A percentile compares a stretch with the other conserved stretches of the same genome.
phyloP scores from a whole-genome alignment of 2,329 filamentous ascomycete species.

The Microsporum ferrugineum region DNA sequence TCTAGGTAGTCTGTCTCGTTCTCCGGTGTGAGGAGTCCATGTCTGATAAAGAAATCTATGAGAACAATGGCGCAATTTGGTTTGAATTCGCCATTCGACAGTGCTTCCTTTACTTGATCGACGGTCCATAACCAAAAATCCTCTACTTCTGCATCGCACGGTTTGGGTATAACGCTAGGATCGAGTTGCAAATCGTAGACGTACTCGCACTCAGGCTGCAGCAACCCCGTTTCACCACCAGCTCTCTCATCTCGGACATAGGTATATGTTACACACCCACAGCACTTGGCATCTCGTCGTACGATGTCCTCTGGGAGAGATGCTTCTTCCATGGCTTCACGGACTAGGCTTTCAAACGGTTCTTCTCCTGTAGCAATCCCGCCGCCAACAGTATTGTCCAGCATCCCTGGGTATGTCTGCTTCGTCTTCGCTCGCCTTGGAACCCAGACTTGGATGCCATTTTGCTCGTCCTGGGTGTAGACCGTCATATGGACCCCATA shows the following conservation, averaged over 20 bases:
- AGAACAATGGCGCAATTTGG: constrained; percentile 78
- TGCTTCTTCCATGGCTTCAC: constrained; percentile 84
- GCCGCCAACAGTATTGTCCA: constrained; percentile 89
- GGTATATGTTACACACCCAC: constrained; percentile 71
- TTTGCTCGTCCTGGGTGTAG: constrained; percentile 46
- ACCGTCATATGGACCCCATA: constrained; percentile 76
- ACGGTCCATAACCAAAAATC: constrained; percentile 68
- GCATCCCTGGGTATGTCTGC: constrained; percentile 77
- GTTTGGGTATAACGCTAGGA: constrained; percentile 54
- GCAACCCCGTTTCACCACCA: constrained; percentile 66
- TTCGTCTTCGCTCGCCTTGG: constrained; percentile 65
- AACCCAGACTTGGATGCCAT: constrained; percentile 70
- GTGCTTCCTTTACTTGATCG: constrained; percentile 58
- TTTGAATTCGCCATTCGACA: constrained; percentile 71
- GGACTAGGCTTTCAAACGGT: constrained; percentile 68
- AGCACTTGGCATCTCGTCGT: constrained; percentile 45
- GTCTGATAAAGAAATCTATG: constrained; percentile 81
- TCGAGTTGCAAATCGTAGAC: constrained; percentile 78
- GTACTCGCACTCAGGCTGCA: constrained; percentile 88
- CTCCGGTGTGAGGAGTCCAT: constrained; percentile 64
- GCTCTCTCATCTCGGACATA: constrained; percentile 64
- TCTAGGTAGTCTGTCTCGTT: constrained; percentile 70
- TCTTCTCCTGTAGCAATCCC: constrained; percentile 71
- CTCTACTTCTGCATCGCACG: constrained; percentile 81
- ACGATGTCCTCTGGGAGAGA: constrained; percentile 61